Conservation (phyloP, 2,329 filamentous ascomycete species). For the Penicillium digitatum region DNA sequence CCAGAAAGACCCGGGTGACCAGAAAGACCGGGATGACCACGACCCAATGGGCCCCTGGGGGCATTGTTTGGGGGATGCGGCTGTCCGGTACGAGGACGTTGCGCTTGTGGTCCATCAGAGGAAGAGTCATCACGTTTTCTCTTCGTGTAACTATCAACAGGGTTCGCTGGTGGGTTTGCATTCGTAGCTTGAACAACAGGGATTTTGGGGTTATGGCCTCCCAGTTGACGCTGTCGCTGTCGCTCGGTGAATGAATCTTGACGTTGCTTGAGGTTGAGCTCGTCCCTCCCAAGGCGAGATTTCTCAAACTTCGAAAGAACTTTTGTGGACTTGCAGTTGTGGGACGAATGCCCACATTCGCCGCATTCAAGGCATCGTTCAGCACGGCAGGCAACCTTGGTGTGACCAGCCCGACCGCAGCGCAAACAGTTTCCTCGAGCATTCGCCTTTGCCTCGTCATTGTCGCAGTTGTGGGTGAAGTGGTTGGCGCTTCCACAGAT, state of each 20-base stretch:
- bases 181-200: constrained; percentile 37
- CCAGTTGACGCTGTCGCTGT: constrained; percentile 42
- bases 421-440: constrained; percentile 42
- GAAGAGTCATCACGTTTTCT: constrained; percentile 33
- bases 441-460: constrained; percentile 39
- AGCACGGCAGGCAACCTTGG: constrained; percentile 36
- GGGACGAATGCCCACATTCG: constrained; percentile 39
- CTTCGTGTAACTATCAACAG: constrained; percentile 24
- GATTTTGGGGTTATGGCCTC: constrained; percentile 45
- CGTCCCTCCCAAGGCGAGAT: constrained; percentile 35
- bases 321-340: constrained; percentile 33
- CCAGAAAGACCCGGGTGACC: not conserved
- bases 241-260: constrained; percentile 37
- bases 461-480: constrained; percentile 45
- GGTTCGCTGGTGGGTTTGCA: constrained; percentile 13
- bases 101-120: constrained; percentile 22
- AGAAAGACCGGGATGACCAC: not conserved
- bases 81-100: constrained; percentile 29
- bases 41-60: constrained; percentile 13
- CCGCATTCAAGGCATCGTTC: constrained; percentile 46
- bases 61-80: constrained; percentile 23
- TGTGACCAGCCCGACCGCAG: constrained; percentile 41
- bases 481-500: constrained; percentile 47
- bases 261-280: constrained; percentile 32
- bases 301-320: constrained; percentile 38